These are phyloP conservation scores for Vaccinium vitisidaea DNA, from an alignment of 148 eudicot genomes.

Conservation along the genomic window DNA sequence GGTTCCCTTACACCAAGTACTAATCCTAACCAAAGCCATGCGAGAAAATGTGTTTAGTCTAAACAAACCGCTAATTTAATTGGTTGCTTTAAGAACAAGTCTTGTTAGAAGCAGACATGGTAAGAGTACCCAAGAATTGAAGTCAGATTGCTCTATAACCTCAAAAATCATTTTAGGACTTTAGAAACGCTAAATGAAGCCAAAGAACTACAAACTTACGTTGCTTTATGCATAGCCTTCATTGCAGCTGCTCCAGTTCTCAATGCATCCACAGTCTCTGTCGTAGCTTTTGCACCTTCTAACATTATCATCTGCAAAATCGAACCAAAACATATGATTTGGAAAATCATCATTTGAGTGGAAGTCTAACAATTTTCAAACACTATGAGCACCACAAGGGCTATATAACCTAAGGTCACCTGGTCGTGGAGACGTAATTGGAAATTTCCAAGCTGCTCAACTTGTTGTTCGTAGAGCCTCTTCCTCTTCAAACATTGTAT, in stretches of 20 bases:
- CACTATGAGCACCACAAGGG: background rate
- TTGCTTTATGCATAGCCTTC: slow-evolving; percentile 66
- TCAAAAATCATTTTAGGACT: background rate
- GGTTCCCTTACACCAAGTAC: background rate
- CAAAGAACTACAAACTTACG: slow-evolving; percentile 28
- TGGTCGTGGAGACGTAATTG: slow-evolving; percentile 56
- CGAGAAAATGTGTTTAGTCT: background rate
- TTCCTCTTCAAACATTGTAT: slow-evolving; percentile 52
- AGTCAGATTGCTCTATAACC: background rate
- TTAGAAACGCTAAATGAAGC: background rate
- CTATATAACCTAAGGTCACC: slow-evolving; percentile 25
- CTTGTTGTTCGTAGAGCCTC: slow-evolving; percentile 45
- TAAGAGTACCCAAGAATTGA: background rate
- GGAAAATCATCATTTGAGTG: background rate
- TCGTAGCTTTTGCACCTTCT: slow-evolving; percentile 63
- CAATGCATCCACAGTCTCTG: slow-evolving; percentile 61
- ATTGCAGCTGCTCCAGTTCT: slow-evolving; percentile 62
- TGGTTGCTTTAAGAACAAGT: background rate
- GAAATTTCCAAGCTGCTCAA: slow-evolving; percentile 54
- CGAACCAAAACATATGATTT: slow-evolving; percentile 9
- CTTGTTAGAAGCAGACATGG: background rate
- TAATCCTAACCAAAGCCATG: background rate
- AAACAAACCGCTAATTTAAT: background rate
- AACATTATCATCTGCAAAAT: slow-evolving; percentile 49
- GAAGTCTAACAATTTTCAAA: slow-evolving; percentile 4